Conservation (phyloP, 495 filamentous ascomycete genomes). For the Hypoxylon intermedium region DNA sequence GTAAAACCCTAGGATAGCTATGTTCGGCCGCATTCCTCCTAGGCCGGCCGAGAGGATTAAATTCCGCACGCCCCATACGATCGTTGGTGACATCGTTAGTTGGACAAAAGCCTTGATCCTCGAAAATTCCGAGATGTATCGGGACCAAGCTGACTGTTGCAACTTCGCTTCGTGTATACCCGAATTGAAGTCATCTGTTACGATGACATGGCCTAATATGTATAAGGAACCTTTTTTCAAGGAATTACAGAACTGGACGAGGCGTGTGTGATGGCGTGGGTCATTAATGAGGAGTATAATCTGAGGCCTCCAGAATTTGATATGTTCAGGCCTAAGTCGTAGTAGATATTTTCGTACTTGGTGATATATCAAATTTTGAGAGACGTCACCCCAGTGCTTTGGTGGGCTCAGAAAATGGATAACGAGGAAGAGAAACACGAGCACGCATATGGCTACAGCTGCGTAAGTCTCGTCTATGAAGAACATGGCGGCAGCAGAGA, state of each 20-base stretch:
- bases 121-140: constrained; percentile 80
- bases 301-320: constrained; percentile 90
- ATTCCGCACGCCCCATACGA: constrained; percentile 88
- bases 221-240: constrained; percentile 88
- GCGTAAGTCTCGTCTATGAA: constrained; percentile 88
- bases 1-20: constrained; percentile 77
- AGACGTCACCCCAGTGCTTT: constrained; percentile 90
- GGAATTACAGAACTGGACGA: constrained; percentile 91
- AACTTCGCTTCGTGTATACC: constrained; percentile 81
- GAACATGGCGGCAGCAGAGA: constrained; percentile 83
- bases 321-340: constrained; percentile 82
- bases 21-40: constrained; percentile 91
- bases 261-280: constrained; percentile 74
- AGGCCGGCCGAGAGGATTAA: constrained; percentile 81
- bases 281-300: constrained; percentile 87
- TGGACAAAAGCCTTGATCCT: constrained; percentile 91
- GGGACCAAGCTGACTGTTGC: constrained; percentile 83
- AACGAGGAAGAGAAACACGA: constrained; percentile 78
- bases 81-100: constrained; percentile 77
- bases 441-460: constrained; percentile 72
- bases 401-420: constrained; percentile 87
- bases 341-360: constrained; percentile 90
- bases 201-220: constrained; percentile 86
- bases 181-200: constrained; percentile 78
- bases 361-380: constrained; percentile 88